These are phyloP conservation scores for Sugiyamaella boreocaroliniensis DNA, from an alignment of 805 yeast genomes.

Conservation along the genomic window DNA sequence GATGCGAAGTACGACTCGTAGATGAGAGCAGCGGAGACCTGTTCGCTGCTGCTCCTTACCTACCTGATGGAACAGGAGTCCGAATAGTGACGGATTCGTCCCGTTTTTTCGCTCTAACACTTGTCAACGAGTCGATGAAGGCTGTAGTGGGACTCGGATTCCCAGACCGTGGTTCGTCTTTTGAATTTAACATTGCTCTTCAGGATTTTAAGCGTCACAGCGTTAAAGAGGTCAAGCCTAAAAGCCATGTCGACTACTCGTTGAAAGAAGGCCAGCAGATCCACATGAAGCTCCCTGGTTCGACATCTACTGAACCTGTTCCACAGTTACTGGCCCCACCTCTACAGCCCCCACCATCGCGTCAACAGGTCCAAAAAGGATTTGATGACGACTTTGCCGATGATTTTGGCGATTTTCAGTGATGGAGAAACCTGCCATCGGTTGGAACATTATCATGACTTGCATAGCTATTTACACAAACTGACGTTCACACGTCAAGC, in stretches of 20 bases:
- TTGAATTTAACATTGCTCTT: constrained; percentile 35
- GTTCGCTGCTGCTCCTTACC: constrained; percentile 35
- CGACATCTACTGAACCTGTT: constrained; percentile 5
- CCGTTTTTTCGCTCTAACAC: constrained; percentile 32
- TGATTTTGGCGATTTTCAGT: constrained; percentile 33
- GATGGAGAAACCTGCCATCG: not conserved
- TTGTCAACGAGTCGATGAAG: constrained; percentile 30
- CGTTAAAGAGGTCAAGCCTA: constrained; percentile 2
- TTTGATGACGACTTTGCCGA: constrained; percentile 22
- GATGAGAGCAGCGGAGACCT: constrained; percentile 26
- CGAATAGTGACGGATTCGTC: constrained; percentile 30
- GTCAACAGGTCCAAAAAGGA: constrained; percentile 2
- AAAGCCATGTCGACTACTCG: constrained; percentile 19
- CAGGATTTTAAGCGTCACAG: constrained; percentile 29
- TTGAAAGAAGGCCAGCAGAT: constrained; percentile 24
- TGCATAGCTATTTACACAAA: constrained; percentile 3
- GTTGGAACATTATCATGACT: constrained; percentile 9
- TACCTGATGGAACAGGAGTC: constrained; percentile 28
- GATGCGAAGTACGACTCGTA: constrained; percentile 28
- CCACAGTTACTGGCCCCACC: constrained; percentile 27
- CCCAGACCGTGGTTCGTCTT: constrained; percentile 29
- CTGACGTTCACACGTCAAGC: not conserved
- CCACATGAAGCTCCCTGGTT: constrained; percentile 11
- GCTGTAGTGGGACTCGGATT: constrained; percentile 40
- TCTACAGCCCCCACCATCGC: constrained; percentile 9